Base-by-base conservation (phyloP, 495 filamentous ascomycete genomes). In the Penicillium lividum region DNA sequence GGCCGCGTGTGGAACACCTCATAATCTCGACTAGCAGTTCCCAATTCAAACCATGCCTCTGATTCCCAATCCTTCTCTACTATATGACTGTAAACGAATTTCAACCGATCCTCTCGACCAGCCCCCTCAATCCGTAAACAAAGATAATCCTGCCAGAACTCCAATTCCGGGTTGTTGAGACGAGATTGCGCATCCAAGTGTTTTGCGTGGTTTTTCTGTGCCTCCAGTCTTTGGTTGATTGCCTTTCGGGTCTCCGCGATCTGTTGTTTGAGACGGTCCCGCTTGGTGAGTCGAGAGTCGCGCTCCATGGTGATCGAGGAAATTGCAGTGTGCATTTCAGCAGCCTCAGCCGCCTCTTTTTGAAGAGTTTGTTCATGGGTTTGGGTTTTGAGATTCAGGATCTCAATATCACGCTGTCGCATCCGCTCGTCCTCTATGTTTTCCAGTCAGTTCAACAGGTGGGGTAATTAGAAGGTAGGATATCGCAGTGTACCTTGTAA, bases 111-210 rank as follows among this genome's bases (percentile, higher is more conserved):
- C 53, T 89, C 86, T 51, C 82, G 80, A 0, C 93, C 93, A 0
- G 89, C 89, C 4, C 94, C 94, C 70, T 98, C 93, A 68, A 98
- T 93, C 51, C 88, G 79, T 76, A 98, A 65, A 57, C 93, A 89
- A 58, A 98, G 77, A 69, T 91, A 91, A 55, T 89, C 87, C 67
- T 95, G 87, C 95, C 95, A 98, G 72, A 98, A 98, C 40, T 91
- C 88, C 40, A 98, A 80, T 71, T 98, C 94, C 3, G 94, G 94
- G 44, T 88, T 82, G 72, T 98, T 97, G 59, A 89, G 87, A 43
- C 90, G 82, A 36, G 88, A 81, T 73, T 97, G 93, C 30, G 85
- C 79, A 68, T 95, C 89, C 28, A 93, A 67, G 58, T 89, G 81
- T 51, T 84, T 80, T 27, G 82, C 77, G 59, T 88, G 81, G 51